Evolutionary conservation across 2,329 filamentous ascomycete genomes (phyloP), one percentile per base, ranked within the genome.

Genomic region (Monosporascus ibericus): DNA sequence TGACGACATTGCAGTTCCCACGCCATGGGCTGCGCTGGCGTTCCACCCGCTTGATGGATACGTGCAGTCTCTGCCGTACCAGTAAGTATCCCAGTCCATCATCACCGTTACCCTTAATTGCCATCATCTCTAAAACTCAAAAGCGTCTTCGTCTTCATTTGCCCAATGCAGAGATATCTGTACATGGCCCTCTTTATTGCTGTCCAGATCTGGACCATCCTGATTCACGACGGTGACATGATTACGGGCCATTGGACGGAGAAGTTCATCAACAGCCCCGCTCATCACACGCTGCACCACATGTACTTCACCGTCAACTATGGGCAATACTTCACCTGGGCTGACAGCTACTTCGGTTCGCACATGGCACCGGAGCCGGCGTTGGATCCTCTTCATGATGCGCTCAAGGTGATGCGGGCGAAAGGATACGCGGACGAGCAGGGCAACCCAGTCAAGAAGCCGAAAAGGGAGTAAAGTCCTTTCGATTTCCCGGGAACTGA

Each of bases 241-340:
- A 73, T 76, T 49, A 66, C 72, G 15, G 72, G 70, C 49, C 72
- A 76, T 58, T 75, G 72, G 70, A 65, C 70, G 18, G 73, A 75
- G 53, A 73, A 70, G 55, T 75, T 68, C 58, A 71, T 76, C 67
- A 76, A 76, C 68, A 73, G 72, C 56, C 72, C 74, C 6, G 74
- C 74, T 11, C 72, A 75, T 61, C 74, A 76, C 67, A 75, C 73
- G 4, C 65, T 76, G 34, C 74, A 76, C 61, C 74, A 76, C 65
- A 72, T 76, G 62, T 76, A 75, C 65, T 76, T 76, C 60, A 76
- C 70, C 54, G 70, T 72, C 70, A 76, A 76, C 65, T 76, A 76
- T 62, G 73, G 73, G 53, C 73, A 76, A 63, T 76, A 75, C 62
- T 75, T 75, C 56, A 75, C 73, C 55, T 75, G 72, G 72, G 72